These are phyloP conservation scores for Phytopythium litorale DNA, from an alignment of 352 stramenopile species.

Conservation along the genomic window DNA sequence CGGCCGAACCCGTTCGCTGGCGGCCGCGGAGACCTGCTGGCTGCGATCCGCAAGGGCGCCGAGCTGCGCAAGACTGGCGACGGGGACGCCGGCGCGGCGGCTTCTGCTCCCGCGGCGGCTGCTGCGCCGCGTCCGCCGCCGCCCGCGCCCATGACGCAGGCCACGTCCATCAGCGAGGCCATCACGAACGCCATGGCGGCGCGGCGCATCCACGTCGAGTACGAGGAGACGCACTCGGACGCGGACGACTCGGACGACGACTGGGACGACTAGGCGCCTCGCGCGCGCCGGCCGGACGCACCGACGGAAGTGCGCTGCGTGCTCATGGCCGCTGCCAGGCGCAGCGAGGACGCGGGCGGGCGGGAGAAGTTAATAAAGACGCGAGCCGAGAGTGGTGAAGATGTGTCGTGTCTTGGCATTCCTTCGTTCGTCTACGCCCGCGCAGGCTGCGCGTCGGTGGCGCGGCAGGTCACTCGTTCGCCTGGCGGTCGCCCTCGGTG, in stretches of 20 bases:
- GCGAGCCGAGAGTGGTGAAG: neutral
- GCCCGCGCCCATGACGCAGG: constrained; percentile 29
- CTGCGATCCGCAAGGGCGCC: constrained; percentile 69
- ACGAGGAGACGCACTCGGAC: constrained; percentile 61
- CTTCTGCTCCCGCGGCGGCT: constrained; percentile 12
- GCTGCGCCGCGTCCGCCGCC: constrained; percentile 20
- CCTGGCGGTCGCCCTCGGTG: constrained; percentile 4
- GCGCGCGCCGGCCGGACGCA: constrained; percentile 1
- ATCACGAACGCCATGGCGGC: constrained; percentile 81
- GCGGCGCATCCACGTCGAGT: constrained; percentile 78
- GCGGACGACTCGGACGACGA: constrained; percentile 71
- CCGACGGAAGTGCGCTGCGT: neutral
- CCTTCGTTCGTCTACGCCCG: neutral
- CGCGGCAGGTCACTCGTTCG: neutral
- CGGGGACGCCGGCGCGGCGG: constrained; percentile 1
- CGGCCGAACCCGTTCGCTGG: constrained; percentile 68
- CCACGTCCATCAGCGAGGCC: constrained; percentile 66
- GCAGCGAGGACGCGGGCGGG: neutral
- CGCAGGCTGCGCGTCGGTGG: too few species aligned
- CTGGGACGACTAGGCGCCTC: constrained; percentile 45
- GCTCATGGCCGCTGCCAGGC: neutral
- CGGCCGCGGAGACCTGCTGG: constrained; percentile 67
- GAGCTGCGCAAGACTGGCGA: constrained; percentile 40
- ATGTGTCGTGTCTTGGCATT: neutral
- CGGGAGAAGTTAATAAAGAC: neutral